Base-by-base conservation (phyloP, 108 stramenopile genomes). In the Nitzschia sp. region DNA sequence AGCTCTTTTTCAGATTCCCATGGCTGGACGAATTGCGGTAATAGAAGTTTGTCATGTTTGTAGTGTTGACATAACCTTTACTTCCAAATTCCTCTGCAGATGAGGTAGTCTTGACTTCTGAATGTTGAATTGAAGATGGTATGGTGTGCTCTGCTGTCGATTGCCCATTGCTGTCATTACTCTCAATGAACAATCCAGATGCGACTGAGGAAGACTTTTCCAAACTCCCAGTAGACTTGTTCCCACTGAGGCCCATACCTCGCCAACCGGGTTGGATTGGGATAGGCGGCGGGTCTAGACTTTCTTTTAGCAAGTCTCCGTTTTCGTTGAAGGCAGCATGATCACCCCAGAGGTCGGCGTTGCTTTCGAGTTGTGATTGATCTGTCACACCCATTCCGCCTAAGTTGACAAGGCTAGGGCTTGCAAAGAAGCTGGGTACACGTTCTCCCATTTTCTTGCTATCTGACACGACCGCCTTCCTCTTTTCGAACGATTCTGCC, bases 21-120 rank as follows among this genome's bases (percentile, higher is more conserved):
- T 64, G 19, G 57, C 75, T 65, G 24, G 67, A 29, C 7, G 69
- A 38, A 52, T 85, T 85, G 12, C 90, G 82, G 60, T 95, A 95
- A 57, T 95, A 95, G 69, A 95, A 95, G 64, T 83, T 76, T 10
- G 94, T 90, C 94, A 95, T 95, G 54, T 65, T 77, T n/a, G 91
- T 83, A 7, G 91, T 89, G 75, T 95, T 95, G 73, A 91, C 55
- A 51, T 92, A 92, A 15, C 59, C 62, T 9, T 21, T 41, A 19
- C n/a, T 17, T 48, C 46, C 46, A 17, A 15, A 17, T 43, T 56
- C 38, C 53, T 70, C 46, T 14, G 41, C 15, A 37, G 15, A 21
- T 34, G 29, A 34, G 3, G 29, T 34, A 34, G 29, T 34, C 29
- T 34, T 34, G 29, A 34, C 29, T 34, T 26, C 15, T 10, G 44